Percentiles rank a stretch among this genome's conserved stretches.
phyloP scores from a whole-genome alignment of 345 rosid species.

The Brassica juncea region DNA sequence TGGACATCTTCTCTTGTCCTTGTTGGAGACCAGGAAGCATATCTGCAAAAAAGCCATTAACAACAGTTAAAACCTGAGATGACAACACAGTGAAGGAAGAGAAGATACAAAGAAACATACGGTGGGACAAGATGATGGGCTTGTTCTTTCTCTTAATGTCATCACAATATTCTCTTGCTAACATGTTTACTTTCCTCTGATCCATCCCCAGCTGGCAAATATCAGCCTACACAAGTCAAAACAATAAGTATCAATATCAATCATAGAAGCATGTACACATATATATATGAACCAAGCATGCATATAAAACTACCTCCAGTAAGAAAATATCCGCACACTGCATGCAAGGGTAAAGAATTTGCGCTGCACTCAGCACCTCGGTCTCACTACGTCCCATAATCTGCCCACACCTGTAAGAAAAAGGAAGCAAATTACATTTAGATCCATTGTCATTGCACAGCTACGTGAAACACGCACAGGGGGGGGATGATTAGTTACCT shows the following conservation, averaged over 20 bases:
- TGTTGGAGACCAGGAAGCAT: constrained; percentile 93
- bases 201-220: constrained; percentile 95
- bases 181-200: constrained; percentile 82
- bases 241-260: constrained; percentile 1
- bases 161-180: constrained; percentile 89
- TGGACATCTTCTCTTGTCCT: constrained; percentile 94
- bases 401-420: constrained; percentile 64
- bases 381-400: constrained; percentile 92
- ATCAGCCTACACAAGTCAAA: constrained; percentile 64
- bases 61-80: neutral
- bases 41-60: constrained; percentile 47
- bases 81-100: constrained; percentile 2
- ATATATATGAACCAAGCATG: neutral
- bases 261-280: neutral
- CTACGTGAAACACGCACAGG: neutral
- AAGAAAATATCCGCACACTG: constrained; percentile 93
- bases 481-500: constrained; percentile 34
- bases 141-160: constrained; percentile 86
- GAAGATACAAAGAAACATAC: constrained; percentile 40
- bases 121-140: constrained; percentile 86
- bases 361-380: constrained; percentile 81
- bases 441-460: neutral
- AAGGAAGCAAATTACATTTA: neutral
- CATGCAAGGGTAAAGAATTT: constrained; percentile 92
- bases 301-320: constrained; percentile 57